Conservation (phyloP, 495 filamentous ascomycete genomes). For the Penicillium taxi region DNA sequence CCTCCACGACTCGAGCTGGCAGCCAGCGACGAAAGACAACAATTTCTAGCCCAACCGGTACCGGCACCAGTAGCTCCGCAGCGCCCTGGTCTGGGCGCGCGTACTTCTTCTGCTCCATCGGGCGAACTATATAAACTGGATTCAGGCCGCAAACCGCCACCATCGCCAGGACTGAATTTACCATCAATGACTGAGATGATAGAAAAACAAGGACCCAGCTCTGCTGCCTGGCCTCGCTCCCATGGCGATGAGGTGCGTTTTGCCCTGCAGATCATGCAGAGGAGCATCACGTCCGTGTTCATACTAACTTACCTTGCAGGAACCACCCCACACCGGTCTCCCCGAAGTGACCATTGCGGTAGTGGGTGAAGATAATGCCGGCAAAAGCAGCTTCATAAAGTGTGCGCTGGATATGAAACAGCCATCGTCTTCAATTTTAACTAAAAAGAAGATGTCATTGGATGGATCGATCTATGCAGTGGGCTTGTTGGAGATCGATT, state of each 20-base stretch:
- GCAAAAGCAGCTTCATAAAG: constrained; percentile 87
- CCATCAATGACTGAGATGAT: too few relatives aligned
- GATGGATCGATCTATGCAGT: constrained; percentile 72
- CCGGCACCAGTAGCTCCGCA: constrained; percentile 9
- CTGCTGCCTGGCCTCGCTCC: constrained; percentile 8
- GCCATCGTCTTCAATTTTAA: constrained; percentile 48
- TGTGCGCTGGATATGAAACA: constrained; percentile 62
- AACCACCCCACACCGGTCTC: constrained; percentile 19
- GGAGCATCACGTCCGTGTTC: background rate
- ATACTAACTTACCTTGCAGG: constrained; percentile 21
- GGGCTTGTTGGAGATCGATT: constrained; percentile 68
- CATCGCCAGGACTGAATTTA: constrained; percentile 17
- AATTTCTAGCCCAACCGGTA: constrained; percentile 7
- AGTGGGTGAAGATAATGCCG: constrained; percentile 69
- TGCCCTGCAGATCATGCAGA: background rate
- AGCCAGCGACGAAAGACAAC: constrained; percentile 27
- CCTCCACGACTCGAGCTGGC: constrained; percentile 26
- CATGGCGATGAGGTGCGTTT: constrained; percentile 24
- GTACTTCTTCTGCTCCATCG: constrained; percentile 31
- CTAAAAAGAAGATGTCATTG: constrained; percentile 63
- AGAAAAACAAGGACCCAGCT: constrained; percentile 24
- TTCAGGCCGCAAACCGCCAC: constrained; percentile 12
- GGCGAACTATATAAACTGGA: constrained; percentile 26
- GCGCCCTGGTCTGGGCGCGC: constrained; percentile 24
- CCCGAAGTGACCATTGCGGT: constrained; percentile 74